Evolutionary conservation across 2,329 filamentous ascomycete genomes (phyloP).

Genomic region (Emergomyces pasteurianus): DNA sequence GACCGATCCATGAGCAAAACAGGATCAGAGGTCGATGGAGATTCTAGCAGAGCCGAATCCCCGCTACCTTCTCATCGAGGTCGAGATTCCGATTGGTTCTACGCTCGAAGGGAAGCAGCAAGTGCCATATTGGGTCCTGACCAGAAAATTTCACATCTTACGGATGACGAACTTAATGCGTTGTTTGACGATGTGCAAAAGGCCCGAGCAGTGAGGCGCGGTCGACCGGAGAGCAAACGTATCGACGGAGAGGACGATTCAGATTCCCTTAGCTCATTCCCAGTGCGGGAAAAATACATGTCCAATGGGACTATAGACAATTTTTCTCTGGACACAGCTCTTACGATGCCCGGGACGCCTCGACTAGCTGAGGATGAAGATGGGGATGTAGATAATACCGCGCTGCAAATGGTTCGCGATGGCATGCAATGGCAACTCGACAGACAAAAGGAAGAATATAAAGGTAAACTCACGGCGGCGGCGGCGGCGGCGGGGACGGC

Average conservation of each 20-base stretch:
- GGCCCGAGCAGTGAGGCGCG: constrained; percentile 72
- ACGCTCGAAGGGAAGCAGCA: constrained; percentile 86
- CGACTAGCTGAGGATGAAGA: constrained; percentile 63
- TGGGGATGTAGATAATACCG: constrained; percentile 39
- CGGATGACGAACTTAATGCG: constrained; percentile 85
- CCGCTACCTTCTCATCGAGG: constrained; percentile 56
- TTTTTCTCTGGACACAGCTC: constrained; percentile 83
- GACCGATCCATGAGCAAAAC: constrained; percentile 70
- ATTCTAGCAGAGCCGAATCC: constrained; percentile 65
- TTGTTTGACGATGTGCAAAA: constrained; percentile 90
- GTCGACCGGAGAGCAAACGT: constrained; percentile 44
- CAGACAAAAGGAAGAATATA: constrained; percentile 70
- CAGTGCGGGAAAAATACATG: constrained; percentile 85
- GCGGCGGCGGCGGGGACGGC: constrained; percentile 59
- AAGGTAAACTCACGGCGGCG: constrained; percentile 62
- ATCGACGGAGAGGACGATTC: constrained; percentile 60
- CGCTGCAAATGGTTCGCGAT: constrained; percentile 61
- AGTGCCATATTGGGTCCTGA: constrained; percentile 79
- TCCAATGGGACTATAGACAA: constrained; percentile 92
- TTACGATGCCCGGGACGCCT: constrained; percentile 91
- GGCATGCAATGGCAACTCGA: constrained; percentile 76
- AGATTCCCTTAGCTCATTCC: constrained; percentile 80
- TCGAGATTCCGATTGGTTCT: constrained; percentile 86
- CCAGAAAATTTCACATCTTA: constrained; percentile 79
- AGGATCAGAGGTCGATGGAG: constrained; percentile 61